Evolutionary conservation across 352 stramenopile genomes (phyloP), one percentile per base, ranked within the genome.

Genomic region (Globisporangium spinosum): DNA sequence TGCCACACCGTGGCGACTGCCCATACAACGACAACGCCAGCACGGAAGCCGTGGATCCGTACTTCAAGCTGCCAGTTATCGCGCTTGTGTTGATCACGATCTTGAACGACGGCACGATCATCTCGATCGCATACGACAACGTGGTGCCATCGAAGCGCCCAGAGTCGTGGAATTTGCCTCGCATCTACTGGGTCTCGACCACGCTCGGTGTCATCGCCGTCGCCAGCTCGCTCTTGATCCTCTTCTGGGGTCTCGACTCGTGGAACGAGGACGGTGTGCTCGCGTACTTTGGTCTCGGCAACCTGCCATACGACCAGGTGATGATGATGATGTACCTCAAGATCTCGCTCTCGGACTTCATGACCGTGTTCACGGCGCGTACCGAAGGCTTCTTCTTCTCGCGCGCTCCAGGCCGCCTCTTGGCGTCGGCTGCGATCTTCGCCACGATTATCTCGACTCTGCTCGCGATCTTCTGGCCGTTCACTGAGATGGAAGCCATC

Each of bases 251-350:
- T 12, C 72, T 98, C 10, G 81, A 97, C 70, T 91, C 89, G 57
- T 97, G 87, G 82, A 88, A 96, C 64, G 64, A 79, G 23, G 64
- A 82, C 47, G 82, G 89, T 20, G 62, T 91, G 34, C 81, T 97
- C 20, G 65, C 75, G 0, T 76, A 73, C 35, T 86, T 89, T 27
- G 75, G 79, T 7, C 62, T 94, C 15, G 82, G 82, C n/a, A 60
- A 87, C 45, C 77, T 98, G 53, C 73, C 83, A 59, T 98, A 97
- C 69, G 79, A 90, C 63, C 83, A 98, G 77, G 88, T 98, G 58
- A 93, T 89, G 68, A 97, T 89, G 70, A 83, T 96, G 68, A 95
- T 98, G 69, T 98, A 98, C 80, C 82, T 98, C 43, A 97, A 98
- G 78, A 87, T 98, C 43, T 97, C 92, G 34, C 84, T 98, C 12